These are phyloP conservation scores for Peniophora sp. DNA, from an alignment of 1,284 basidiomycete genomes.

Conservation along the genomic window DNA sequence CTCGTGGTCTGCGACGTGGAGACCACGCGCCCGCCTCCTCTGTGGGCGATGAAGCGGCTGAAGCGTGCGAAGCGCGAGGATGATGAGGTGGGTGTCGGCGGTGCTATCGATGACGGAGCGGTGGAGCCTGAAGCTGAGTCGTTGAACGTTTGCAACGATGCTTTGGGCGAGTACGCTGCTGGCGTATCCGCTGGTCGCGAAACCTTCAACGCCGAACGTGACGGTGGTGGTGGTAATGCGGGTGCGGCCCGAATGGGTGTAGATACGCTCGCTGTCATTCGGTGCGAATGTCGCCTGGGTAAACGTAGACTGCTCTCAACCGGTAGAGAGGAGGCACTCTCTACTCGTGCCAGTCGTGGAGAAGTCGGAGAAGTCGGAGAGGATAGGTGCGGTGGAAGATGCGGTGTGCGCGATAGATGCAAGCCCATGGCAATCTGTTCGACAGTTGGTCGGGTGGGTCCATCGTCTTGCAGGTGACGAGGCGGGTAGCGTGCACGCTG, in stretches of 20 bases:
- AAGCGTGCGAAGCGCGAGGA: not conserved
- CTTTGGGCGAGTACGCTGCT: not conserved
- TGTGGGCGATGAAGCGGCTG: not conserved
- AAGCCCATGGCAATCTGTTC: constrained; percentile 72
- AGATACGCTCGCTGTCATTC: not conserved
- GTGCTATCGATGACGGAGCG: not conserved
- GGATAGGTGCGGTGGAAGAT: constrained; percentile 31
- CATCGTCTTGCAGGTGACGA: not conserved
- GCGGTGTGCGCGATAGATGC: constrained; percentile 65
- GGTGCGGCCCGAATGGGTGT: not conserved
- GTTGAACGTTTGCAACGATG: not conserved
- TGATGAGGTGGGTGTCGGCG: not conserved
- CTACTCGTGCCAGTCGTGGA: not conserved
- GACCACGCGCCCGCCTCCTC: not conserved
- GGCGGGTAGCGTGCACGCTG: not conserved
- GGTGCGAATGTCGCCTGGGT: not conserved
- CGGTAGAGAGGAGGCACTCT: not conserved
- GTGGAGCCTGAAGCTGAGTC: not conserved
- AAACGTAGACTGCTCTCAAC: not conserved
- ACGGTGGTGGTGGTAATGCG: not conserved
- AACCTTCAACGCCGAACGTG: not conserved
- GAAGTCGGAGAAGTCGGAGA: constrained; percentile 8
- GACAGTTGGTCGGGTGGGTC: constrained; percentile 36
- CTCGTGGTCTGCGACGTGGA: not conserved
- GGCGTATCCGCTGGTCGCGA: not conserved